Conservation (phyloP, 345 rosid genomes). For the Draba incana region DNA sequence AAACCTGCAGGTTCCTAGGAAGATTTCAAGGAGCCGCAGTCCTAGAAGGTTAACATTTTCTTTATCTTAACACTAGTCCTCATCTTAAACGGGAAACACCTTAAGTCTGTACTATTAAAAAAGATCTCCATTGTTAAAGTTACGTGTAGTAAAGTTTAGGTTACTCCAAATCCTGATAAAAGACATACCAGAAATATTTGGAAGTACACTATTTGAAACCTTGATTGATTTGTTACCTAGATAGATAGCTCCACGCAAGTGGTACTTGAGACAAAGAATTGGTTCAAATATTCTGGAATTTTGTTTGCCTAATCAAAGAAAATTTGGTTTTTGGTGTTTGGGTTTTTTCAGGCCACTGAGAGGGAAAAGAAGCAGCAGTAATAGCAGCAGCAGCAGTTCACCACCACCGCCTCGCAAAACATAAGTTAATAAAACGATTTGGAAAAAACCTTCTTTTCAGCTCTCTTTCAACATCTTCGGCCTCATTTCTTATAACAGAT, state of each 20-base stretch:
- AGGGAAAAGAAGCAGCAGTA: slow-evolving; percentile 80
- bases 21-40: slow-evolving; percentile 86
- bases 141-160: too few species aligned
- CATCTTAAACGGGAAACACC: neutral
- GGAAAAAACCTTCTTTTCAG: neutral
- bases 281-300: neutral
- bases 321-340: slow-evolving; percentile 3
- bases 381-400: slow-evolving; percentile 88
- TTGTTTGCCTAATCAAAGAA: neutral
- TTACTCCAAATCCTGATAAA: too few species aligned
- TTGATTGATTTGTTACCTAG: too few species aligned
- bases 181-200: too few species aligned
- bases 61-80: slow-evolving; percentile 4
- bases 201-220: too few species aligned
- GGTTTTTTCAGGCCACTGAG: slow-evolving; percentile 67
- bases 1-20: slow-evolving; percentile 58
- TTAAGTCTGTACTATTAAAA: slow-evolving; percentile 2
- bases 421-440: slow-evolving; percentile 1
- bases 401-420: slow-evolving; percentile 76
- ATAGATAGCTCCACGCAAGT: neutral
- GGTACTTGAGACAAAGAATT: neutral
- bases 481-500: slow-evolving; percentile 7
- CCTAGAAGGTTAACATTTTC: slow-evolving; percentile 68
- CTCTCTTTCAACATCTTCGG: slow-evolving; percentile 1
- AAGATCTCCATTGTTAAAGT: neutral